Evolutionary conservation across 768 basidiomycete species (phyloP), one percentile per base, ranked within the genome.

Genomic region (Leccinum uliginosum): DNA sequence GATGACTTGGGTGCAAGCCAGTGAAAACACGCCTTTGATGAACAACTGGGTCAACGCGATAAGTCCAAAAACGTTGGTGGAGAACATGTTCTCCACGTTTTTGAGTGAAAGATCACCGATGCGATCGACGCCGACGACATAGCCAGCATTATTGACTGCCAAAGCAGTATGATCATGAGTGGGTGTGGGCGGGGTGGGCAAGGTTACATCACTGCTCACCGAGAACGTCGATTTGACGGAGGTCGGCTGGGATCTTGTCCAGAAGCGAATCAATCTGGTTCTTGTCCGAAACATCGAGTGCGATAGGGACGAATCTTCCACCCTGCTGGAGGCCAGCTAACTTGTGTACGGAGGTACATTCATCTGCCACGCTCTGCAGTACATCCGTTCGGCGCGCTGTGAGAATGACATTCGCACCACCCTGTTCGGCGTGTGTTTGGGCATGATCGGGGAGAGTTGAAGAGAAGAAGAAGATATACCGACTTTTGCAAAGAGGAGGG

Each of bases 401-500:
- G 44, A 96, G 82, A 65, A 96, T 88, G 44, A 96, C 74, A 67
- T 96, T 95, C 27, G 91, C 85, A 44, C 94, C 94, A 44, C 85
- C 91, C 87, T 93, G 55, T 19, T 45, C 30, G 15, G 19, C 7
- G 46, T 43, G 23, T 27, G 7, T 45, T 19, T 56, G 49, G 38
- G 43, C 29, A 26, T 32, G 47, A 43, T 11, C 21, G n/a, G 35
- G 9, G 3, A 51, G n/a, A 11, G 19, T 21, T 6, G 17, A 24
- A 32, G 19, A 53, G 7, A 46, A 54, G 6, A 46, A 54, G 7
- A 44, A 35, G 45, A 44, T 59, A 47, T 12, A 61, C 59, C 24
- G 45, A 90, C 91, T 78, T 86, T 93, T 43, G 94, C 93, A 61
- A 96, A 97, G 49, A 97, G 81, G 47, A 93, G 65, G 34, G 94